A percentile compares a stretch with the other conserved stretches of the same genome.
Evolutionary conservation across 345 rosid genomes (phyloP).

Genomic region (Erucastrum elatum): DNA sequence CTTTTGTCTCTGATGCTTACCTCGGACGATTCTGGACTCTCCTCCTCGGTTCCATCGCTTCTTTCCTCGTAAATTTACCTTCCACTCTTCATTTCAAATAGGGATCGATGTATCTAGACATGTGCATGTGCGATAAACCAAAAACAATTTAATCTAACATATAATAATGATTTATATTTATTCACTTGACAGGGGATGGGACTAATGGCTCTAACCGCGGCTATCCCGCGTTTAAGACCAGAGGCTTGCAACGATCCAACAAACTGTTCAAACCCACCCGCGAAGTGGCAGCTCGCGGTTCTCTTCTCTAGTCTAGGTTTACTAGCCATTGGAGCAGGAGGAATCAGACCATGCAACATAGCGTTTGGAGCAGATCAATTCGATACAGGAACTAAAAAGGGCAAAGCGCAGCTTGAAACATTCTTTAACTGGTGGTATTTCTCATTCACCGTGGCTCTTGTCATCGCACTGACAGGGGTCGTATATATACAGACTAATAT

Average conservation of each 20-base stretch:
- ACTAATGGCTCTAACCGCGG: conserved; percentile 56
- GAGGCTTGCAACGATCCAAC: conserved; percentile 38
- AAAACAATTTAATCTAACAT: background rate
- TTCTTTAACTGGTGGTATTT: conserved; percentile 92
- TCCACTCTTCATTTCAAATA: background rate
- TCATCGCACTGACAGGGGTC: conserved; percentile 59
- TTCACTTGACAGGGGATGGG: conserved; percentile 58
- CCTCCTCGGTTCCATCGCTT: conserved; percentile 51
- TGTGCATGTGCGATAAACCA: background rate
- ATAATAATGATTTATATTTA: too few species aligned
- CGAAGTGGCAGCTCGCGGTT: conserved; percentile 50
- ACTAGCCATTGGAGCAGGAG: conserved; percentile 68
- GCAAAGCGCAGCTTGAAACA: conserved; percentile 53
- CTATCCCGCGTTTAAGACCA: conserved; percentile 47
- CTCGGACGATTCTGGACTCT: conserved; percentile 64
- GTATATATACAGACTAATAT: conserved; percentile 64
- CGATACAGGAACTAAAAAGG: conserved; percentile 51
- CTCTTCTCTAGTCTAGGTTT: conserved; percentile 51
- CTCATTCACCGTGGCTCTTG: conserved; percentile 59
- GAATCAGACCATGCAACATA: conserved; percentile 74
- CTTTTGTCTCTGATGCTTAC: conserved; percentile 61
- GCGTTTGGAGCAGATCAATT: conserved; percentile 85
- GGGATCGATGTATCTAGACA: background rate
- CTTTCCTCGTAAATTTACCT: conserved; percentile 49
- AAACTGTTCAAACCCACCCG: conserved; percentile 40